phyloP scores from a whole-genome alignment of 2,329 filamentous ascomycete species.

The Microcyclosporella mali region DNA sequence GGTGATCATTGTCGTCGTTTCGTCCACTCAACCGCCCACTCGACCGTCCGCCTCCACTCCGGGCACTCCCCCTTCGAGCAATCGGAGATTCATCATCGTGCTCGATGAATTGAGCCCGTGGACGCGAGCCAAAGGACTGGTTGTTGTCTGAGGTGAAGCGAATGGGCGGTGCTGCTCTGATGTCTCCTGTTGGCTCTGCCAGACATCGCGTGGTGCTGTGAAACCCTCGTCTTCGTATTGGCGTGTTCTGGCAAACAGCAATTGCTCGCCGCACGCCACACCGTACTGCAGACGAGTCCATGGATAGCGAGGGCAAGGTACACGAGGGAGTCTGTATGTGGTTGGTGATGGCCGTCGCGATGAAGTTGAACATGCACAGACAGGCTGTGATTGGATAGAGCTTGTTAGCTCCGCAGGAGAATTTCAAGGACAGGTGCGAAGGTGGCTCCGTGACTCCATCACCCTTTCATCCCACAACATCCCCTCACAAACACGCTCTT shows the following conservation, averaged over 20 bases:
- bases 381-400: constrained; percentile 1
- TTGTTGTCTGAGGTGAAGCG: constrained; percentile 21
- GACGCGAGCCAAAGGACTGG: constrained; percentile 18
- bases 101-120: constrained; percentile 15
- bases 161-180: constrained; percentile 28
- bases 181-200: constrained; percentile 25
- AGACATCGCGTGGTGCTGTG: constrained; percentile 21
- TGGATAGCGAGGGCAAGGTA: constrained; percentile 9
- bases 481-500: neutral
- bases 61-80: neutral
- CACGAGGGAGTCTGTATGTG: too few species aligned
- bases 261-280: constrained; percentile 28
- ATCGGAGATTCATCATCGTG: neutral
- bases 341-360: neutral
- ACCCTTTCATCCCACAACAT: neutral
- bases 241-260: constrained; percentile 19
- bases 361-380: neutral
- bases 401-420: neutral
- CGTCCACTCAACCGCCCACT: constrained; percentile 5
- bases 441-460: neutral
- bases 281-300: constrained; percentile 28
- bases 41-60: constrained; percentile 4
- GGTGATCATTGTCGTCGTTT: constrained; percentile 7
- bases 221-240: constrained; percentile 14
- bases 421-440: constrained; percentile 1